Conservation (phyloP, 768 basidiomycete species). For the Serpula lacrymans region DNA sequence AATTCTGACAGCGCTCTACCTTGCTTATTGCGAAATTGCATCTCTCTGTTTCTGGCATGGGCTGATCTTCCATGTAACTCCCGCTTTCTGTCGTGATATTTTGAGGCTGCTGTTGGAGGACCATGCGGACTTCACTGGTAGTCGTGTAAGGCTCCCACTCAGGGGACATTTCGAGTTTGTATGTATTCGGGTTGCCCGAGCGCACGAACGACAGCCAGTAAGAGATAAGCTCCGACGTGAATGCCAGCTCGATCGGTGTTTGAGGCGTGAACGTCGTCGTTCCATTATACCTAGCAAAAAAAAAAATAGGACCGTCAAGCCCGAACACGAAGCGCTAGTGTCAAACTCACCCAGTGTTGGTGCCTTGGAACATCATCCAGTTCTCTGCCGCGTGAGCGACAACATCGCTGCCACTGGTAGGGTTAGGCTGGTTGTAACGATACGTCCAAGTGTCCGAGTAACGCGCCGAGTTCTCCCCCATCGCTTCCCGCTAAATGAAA, state of each 20-base stretch:
- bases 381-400: conserved; percentile 58
- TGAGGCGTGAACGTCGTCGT: conserved; percentile 46
- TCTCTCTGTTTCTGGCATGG: conserved; percentile 31
- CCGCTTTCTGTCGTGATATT: conserved; percentile 32
- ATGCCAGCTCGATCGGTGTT: conserved; percentile 44
- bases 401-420: conserved; percentile 31
- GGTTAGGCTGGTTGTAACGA: conserved; percentile 56
- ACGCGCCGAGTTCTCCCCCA: conserved; percentile 39
- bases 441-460: conserved; percentile 45
- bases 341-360: conserved; percentile 57
- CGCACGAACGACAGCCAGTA: conserved; percentile 70
- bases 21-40: conserved; percentile 37
- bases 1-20: conserved; percentile 33
- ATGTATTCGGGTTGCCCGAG: conserved; percentile 50
- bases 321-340: not conserved
- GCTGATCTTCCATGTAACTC: conserved; percentile 39
- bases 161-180: conserved; percentile 50
- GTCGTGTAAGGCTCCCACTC: conserved; percentile 42
- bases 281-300: conserved; percentile 43
- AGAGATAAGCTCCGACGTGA: conserved; percentile 57
- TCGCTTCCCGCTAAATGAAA: conserved; percentile 46
- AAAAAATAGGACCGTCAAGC: not conserved
- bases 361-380: conserved; percentile 66
- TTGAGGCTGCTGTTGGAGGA: conserved; percentile 38
- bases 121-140: conserved; percentile 35